Evolutionary conservation across 768 basidiomycete genomes (phyloP), one percentile per base, ranked within the genome.

Genomic region (Lenzites betulinus): DNA sequence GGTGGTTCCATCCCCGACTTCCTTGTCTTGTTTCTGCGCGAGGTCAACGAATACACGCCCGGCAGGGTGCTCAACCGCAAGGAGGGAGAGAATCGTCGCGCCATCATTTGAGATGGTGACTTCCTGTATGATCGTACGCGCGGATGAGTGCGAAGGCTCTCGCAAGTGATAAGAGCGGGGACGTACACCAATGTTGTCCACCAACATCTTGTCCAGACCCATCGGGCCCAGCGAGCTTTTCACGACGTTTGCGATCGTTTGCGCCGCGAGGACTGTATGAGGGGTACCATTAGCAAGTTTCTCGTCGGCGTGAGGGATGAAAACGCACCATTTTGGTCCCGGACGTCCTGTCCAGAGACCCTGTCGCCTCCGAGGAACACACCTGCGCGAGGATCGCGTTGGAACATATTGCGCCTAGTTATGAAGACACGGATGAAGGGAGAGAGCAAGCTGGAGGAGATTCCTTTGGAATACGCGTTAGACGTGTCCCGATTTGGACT

Each of bases 61-160:
- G 4, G 97, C 97, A 26, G 97, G 97, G 71, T 98, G 94, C 69
- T 97, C 93, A 46, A 99, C 95, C 16, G 93, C 87, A 41, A 98
- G 81, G 20, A 98, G 81, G 23, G 92, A 89, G 39, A 99, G 86
- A 67, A 99, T 99, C n/a, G 97, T 98, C 16, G 97, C 97, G 49
- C 97, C 97, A 77, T 98, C 97, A 76, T 99, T 99, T 48, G 97
- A 98, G 73, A 99, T 98, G 30, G 97, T 98, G 28, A 98, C 95
- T 83, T 99, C 97, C 94, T 96, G 74, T 6, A 43, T 46, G 38
- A 36, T 26, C 16, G 23, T 16, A 18, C 49, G n/a, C 7, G 41
- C 33, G 26, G 35, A 44, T 13, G 22, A 36, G 38, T 42, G 42
- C 13, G 22, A 46, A 13, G 20, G 4, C 22, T 22, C 22, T 9